phyloP scores from a whole-genome alignment of 768 basidiomycete species.

The Dacryopinax spathularia region DNA sequence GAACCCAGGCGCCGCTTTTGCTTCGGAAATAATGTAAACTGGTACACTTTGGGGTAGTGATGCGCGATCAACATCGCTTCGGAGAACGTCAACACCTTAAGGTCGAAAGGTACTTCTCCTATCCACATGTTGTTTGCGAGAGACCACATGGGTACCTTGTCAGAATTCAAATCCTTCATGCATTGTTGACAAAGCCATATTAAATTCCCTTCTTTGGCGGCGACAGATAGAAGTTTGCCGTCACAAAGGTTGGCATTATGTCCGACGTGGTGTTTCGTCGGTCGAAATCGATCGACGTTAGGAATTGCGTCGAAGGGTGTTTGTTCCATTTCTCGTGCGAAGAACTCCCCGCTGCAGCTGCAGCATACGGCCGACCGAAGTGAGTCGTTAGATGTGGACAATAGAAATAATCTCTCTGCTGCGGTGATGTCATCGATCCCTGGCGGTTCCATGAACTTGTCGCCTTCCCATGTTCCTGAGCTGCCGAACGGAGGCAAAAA shows the following conservation, averaged over 20 bases:
- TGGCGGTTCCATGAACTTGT: too few relatives aligned
- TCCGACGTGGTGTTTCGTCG: neutral
- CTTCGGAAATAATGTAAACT: conserved; percentile 29
- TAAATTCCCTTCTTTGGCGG: neutral
- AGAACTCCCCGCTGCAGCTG: neutral
- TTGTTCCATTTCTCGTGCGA: neutral
- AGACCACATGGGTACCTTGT: conserved; percentile 2
- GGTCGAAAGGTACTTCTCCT: conserved; percentile 22
- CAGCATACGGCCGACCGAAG: too few relatives aligned
- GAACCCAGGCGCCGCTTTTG: neutral
- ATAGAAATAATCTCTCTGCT: too few relatives aligned
- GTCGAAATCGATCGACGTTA: neutral
- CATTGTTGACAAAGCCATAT: neutral
- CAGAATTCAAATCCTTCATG: neutral
- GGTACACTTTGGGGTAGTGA: conserved; percentile 22
- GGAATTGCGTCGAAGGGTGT: neutral
- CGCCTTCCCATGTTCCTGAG: too few relatives aligned
- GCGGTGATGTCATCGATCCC: too few relatives aligned
- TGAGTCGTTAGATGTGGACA: too few relatives aligned
- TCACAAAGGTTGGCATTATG: neutral
- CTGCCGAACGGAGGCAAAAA: too few relatives aligned
- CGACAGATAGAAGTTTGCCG: neutral
- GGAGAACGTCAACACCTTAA: conserved; percentile 23
- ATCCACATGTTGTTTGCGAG: conserved; percentile 32
- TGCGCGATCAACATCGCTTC: conserved; percentile 27